phyloP scores from a whole-genome alignment of 23 red algal species.

The Gracilaria vermiculophylla region DNA sequence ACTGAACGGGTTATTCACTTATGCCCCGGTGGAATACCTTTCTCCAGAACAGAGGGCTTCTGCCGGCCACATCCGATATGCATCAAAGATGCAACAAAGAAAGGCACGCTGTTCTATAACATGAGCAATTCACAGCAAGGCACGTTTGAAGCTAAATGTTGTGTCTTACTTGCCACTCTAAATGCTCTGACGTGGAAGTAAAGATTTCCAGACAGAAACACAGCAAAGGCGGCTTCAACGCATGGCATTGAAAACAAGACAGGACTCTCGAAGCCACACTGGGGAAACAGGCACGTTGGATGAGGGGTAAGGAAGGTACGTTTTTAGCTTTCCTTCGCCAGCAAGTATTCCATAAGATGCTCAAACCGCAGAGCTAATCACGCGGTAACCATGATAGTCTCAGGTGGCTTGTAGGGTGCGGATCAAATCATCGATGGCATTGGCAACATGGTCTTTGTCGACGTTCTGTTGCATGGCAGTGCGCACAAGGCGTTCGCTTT shows the following conservation, averaged over 20 bases:
- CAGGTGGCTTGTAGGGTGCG: background rate
- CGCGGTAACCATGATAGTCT: background rate
- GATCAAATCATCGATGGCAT: background rate
- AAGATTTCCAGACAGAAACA: background rate
- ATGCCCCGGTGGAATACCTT: background rate
- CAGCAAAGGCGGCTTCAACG: background rate
- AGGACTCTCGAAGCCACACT: too few relatives aligned
- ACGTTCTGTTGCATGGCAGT: background rate
- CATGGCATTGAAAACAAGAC: background rate
- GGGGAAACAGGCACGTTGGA: too few relatives aligned
- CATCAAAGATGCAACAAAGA: constrained; percentile 2
- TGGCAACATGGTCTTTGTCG: background rate
- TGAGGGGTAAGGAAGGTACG: background rate
- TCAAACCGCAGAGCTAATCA: background rate
- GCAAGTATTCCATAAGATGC: too few relatives aligned
- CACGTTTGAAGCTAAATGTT: background rate
- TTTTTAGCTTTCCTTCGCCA: background rate
- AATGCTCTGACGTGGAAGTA: background rate
- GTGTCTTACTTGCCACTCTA: background rate
- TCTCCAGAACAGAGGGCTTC: background rate
- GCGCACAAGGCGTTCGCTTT: background rate
- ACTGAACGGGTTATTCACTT: background rate
- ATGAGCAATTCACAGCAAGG: background rate
- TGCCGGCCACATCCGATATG: background rate
- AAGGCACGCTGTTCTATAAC: background rate